Evolutionary conservation across 1,139 yeast species (phyloP), one percentile per base, ranked within the genome.

Genomic region (Blastobotrys petasosporus): DNA sequence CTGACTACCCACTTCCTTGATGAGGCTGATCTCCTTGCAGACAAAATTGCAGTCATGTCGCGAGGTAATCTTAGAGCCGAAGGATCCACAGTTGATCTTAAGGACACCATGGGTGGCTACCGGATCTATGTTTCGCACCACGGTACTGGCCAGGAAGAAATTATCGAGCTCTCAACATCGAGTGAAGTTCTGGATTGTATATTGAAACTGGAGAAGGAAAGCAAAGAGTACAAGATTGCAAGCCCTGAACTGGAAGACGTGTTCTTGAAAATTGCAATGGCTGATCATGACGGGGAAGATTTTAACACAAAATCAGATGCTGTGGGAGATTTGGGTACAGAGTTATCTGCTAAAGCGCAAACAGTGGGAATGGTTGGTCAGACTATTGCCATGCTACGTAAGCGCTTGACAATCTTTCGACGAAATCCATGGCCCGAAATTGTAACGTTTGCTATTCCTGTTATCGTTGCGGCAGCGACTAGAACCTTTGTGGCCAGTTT

Each of bases 1-100:
- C 54, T 66, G 28, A 66, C 70, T 0, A 66, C 70, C 1, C 70
- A 66, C 45, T 66, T 66, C 45, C 51, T 66, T 31, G 70, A 66
- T 41, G 70, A 66, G 41, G 70, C 70, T 1, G 70, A 66, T 44
- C 46, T 65, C 29, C 55, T 66, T 3, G 61, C 67, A 23, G 70
- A 66, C 48, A 51, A 60, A n/a, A 54, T 66, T 38, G 67, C 64
- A 8, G 57, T 66, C 41, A 46, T 66, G 53, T 61, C 67, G 11
- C 58, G 57, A 41, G 70, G 70, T 4, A 49, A 45, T 3, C 45
- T 66, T 36, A 55, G 54, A 32, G 65, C 64, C 3, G 52, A 52
- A 16, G 70, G 70, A 1, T 55, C 65, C 4, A 55, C 70, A 8
- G 62, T 64, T 4, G 55, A 58, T 34, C 54, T 66, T 28, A 66